Evolutionary conservation across 2,329 filamentous ascomycete species (phyloP).

Genomic region (Colletotrichum spinosum): DNA sequence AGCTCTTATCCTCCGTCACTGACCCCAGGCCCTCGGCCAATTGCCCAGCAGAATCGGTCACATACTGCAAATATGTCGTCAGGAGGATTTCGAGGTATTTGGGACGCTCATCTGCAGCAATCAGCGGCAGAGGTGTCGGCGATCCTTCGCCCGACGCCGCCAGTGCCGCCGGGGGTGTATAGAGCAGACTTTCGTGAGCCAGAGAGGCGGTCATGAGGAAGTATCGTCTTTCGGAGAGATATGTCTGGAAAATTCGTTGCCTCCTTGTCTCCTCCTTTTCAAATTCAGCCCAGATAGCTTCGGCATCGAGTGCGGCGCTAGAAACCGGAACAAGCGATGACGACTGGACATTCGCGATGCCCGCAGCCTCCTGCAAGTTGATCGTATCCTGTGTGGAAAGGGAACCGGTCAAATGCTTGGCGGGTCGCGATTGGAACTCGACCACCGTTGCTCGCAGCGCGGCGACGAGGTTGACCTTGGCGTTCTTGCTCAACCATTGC

Average conservation of each 20-base stretch:
- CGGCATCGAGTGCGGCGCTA: conserved; percentile 62
- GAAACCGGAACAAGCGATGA: conserved; percentile 68
- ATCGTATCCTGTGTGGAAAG: conserved; percentile 83
- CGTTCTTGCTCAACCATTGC: conserved; percentile 84
- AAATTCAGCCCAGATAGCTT: conserved; percentile 69
- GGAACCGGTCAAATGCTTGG: conserved; percentile 75
- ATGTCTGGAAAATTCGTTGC: conserved; percentile 76
- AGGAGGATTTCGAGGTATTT: conserved; percentile 58
- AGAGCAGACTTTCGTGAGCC: conserved; percentile 62
- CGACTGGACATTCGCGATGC: conserved; percentile 69
- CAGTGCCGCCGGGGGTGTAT: conserved; percentile 44
- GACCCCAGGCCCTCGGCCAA: conserved; percentile 62
- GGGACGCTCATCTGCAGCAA: conserved; percentile 24
- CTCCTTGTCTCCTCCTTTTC: conserved; percentile 71
- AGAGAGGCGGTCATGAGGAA: conserved; percentile 74
- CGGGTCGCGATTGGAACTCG: conserved; percentile 86
- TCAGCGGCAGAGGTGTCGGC: conserved; percentile 2
- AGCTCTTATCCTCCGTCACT: conserved; percentile 60
- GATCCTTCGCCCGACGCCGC: conserved; percentile 21
- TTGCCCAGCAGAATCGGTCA: conserved; percentile 61
- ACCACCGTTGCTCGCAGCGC: conserved; percentile 84
- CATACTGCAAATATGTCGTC: conserved; percentile 59
- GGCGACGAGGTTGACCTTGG: conserved; percentile 81
- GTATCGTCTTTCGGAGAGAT: conserved; percentile 77
- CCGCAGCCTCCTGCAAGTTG: conserved; percentile 80